phyloP scores from a whole-genome alignment of 768 basidiomycete genomes.

The Agrocybe pediades region DNA sequence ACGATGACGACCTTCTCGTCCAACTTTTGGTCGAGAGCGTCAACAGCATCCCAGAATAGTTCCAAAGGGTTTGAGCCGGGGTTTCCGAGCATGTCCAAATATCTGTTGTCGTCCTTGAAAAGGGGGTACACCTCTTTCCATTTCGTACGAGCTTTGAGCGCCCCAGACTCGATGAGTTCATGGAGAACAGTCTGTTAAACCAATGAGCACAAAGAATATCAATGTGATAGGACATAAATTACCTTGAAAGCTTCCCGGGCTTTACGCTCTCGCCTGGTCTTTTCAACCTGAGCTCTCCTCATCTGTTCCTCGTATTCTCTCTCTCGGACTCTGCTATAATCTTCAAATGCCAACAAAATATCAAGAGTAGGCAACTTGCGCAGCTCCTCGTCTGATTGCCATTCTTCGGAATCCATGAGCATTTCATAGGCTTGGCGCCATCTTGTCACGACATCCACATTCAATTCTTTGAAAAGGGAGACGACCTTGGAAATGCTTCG shows the following conservation, averaged over 20 bases:
- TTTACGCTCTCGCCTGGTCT: slow-evolving; percentile 82
- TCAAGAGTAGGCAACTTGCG: slow-evolving; percentile 87
- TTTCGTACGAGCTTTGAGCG: slow-evolving; percentile 80
- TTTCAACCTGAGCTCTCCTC: slow-evolving; percentile 78
- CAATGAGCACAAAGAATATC: not conserved
- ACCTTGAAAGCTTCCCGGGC: slow-evolving; percentile 92
- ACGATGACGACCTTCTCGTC: slow-evolving; percentile 76
- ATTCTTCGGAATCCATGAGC: slow-evolving; percentile 77
- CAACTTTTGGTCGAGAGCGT: slow-evolving; percentile 82
- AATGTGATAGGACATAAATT: slow-evolving; percentile 10
- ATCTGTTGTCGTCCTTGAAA: slow-evolving; percentile 80
- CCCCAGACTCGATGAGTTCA: slow-evolving; percentile 63
- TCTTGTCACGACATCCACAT: slow-evolving; percentile 90
- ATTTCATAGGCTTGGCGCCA: slow-evolving; percentile 86
- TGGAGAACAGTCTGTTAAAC: slow-evolving; percentile 64
- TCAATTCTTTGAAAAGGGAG: slow-evolving; percentile 79
- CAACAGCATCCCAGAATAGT: slow-evolving; percentile 93
- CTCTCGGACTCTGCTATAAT: slow-evolving; percentile 88
- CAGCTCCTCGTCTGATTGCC: slow-evolving; percentile 75
- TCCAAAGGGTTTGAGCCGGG: slow-evolving; percentile 95
- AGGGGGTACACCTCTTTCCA: slow-evolving; percentile 89
- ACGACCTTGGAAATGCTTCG: slow-evolving; percentile 86
- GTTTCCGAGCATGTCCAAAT: slow-evolving; percentile 85
- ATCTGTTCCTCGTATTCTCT: slow-evolving; percentile 90
- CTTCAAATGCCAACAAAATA: slow-evolving; percentile 91